These are phyloP conservation scores for Saposhnikovia divaricata DNA, from an alignment of 129 eudicot species.

Conservation along the genomic window DNA sequence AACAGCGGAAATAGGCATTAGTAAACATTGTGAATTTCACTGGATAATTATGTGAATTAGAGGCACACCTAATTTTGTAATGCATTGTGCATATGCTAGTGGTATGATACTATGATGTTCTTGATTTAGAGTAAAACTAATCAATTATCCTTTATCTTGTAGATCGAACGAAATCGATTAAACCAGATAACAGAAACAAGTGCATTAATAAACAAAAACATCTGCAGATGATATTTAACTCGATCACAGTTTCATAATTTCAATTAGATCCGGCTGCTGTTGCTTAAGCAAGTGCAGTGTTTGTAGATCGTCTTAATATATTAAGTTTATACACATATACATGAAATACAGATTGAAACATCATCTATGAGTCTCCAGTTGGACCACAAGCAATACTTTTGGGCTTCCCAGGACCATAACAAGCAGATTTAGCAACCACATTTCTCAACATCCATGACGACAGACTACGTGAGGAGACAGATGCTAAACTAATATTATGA, in stretches of 20 bases:
- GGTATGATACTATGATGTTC: neutral
- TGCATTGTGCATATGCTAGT: neutral
- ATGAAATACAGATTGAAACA: neutral
- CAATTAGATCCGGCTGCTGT: neutral
- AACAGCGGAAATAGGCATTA: too few relatives aligned
- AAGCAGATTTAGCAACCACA: neutral
- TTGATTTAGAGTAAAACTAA: too few relatives aligned
- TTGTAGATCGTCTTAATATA: neutral
- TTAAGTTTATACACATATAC: neutral
- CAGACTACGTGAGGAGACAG: neutral
- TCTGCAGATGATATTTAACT: neutral
- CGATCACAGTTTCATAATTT: neutral
- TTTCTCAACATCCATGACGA: neutral
- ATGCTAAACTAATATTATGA: neutral
- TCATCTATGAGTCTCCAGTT: neutral
- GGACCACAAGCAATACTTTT: neutral
- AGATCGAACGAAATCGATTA: neutral
- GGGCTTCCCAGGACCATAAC: constrained; percentile 5
- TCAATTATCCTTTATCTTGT: neutral
- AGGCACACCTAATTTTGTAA: too few relatives aligned
- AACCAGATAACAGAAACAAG: neutral
- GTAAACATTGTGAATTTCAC: too few relatives aligned
- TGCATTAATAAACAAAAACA: neutral
- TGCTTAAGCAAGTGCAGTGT: neutral
- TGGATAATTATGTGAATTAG: too few relatives aligned